These are phyloP conservation scores for Sisymbrium altissimum DNA, from an alignment of 345 rosid species.

Conservation along the genomic window DNA sequence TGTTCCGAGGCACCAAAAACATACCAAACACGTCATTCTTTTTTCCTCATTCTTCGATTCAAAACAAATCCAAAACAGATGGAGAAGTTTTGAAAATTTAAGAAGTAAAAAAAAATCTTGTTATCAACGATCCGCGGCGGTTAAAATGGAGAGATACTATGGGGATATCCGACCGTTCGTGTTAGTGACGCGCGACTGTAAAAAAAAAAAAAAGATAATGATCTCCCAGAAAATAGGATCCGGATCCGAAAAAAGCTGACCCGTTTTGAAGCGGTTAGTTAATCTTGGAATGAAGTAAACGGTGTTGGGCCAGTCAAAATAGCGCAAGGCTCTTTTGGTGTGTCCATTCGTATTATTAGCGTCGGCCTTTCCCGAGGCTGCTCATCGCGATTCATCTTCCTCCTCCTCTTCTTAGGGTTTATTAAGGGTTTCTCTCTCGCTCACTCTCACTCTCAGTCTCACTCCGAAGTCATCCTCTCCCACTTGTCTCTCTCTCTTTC, in stretches of 20 bases:
- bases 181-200: background rate
- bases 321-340: constrained; percentile 12
- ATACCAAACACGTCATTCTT: background rate
- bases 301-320: constrained; percentile 25
- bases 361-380: constrained; percentile 21
- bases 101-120: background rate
- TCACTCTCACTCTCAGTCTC: background rate
- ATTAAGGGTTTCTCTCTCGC: constrained; percentile 40
- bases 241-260: constrained; percentile 33
- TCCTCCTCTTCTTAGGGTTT: constrained; percentile 38
- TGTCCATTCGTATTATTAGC: background rate
- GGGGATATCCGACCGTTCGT: background rate
- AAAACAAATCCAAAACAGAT: no score
- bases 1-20: background rate
- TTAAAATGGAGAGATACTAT: background rate
- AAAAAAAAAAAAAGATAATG: background rate
- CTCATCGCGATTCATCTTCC: background rate
- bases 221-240: constrained; percentile 22
- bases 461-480: background rate
- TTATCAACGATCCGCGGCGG: background rate
- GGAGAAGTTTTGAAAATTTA: no score
- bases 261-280: constrained; percentile 20
- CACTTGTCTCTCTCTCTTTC: constrained; percentile 16
- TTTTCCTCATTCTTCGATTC: no score
- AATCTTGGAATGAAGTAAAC: no score